A percentile compares a stretch with the other conserved stretches of the same genome.
Conservation (phyloP, 768 basidiomycete species). For the Boletus reticuloceps region DNA sequence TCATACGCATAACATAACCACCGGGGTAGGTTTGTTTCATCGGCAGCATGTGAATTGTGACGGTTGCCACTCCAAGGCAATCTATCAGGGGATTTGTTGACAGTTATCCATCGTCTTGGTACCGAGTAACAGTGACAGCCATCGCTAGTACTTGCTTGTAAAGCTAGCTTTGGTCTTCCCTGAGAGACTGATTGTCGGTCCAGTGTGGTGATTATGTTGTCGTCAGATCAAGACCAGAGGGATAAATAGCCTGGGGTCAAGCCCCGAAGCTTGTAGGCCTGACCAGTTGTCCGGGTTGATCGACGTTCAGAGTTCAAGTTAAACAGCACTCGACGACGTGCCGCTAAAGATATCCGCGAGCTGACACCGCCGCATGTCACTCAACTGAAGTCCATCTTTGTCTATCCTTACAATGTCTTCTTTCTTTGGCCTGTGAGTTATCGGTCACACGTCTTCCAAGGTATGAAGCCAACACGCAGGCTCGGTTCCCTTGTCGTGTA, state of each 20-base stretch:
- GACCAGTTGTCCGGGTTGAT: too few species aligned
- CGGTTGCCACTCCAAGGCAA: neutral
- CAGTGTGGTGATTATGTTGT: too few species aligned
- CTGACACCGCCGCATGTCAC: neutral
- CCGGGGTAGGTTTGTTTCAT: neutral
- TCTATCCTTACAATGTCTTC: conserved; percentile 58
- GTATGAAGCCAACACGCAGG: conserved; percentile 10
- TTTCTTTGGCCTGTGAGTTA: conserved; percentile 82
- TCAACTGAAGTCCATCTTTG: conserved; percentile 5
- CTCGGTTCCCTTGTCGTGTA: conserved; percentile 6
- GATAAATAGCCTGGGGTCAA: too few species aligned
- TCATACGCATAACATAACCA: conserved; percentile 2
- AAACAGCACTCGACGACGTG: neutral
- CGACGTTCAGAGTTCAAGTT: neutral
- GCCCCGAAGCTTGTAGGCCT: too few species aligned
- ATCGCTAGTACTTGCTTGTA: neutral
- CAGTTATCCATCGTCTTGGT: neutral
- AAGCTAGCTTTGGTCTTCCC: neutral
- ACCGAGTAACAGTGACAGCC: too few species aligned
- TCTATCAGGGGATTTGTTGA: neutral
- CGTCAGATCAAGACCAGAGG: too few species aligned
- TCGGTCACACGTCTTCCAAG: neutral
- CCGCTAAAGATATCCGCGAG: conserved; percentile 1
- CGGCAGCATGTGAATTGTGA: neutral
- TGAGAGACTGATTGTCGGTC: too few species aligned